Percentiles rank a stretch among this genome's conserved stretches.
Conservation (phyloP, 257 asterid species). For the Handroanthus guayacan region DNA sequence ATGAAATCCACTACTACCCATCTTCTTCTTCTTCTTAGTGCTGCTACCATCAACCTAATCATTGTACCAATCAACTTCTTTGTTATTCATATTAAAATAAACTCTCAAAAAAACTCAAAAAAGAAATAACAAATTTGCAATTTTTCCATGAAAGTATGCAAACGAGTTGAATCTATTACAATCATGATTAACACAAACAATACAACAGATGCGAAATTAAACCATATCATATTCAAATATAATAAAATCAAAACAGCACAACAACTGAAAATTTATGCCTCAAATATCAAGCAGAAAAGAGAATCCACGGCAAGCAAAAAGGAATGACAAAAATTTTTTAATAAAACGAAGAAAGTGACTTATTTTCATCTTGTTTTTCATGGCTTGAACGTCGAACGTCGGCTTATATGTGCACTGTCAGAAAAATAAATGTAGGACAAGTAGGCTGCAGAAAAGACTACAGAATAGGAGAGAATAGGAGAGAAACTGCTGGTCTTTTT, state of each 20-base stretch:
- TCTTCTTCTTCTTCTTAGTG: slow-evolving; percentile 68
- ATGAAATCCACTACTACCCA: slow-evolving; percentile 64
- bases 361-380: slow-evolving; percentile 96
- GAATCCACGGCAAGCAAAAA: slow-evolving; percentile 2
- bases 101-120: background rate
- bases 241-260: slow-evolving; percentile 16
- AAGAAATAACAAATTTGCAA: background rate
- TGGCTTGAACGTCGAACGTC: slow-evolving; percentile 51
- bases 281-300: background rate
- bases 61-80: slow-evolving; percentile 32
- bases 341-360: background rate
- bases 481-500: too few species aligned
- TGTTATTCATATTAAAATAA: background rate
- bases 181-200: slow-evolving; percentile 12
- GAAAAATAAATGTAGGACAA: too few species aligned
- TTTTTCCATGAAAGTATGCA: background rate
- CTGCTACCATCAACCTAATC: slow-evolving; percentile 84
- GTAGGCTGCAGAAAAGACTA: too few species aligned
- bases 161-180: background rate
- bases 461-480: too few species aligned
- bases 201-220: background rate
- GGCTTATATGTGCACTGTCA: too few species aligned
- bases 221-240: background rate
- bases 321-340: background rate
- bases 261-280: too few species aligned